Base-by-base conservation (phyloP, 805 yeast species). In the Kazachstania africana region DNA sequence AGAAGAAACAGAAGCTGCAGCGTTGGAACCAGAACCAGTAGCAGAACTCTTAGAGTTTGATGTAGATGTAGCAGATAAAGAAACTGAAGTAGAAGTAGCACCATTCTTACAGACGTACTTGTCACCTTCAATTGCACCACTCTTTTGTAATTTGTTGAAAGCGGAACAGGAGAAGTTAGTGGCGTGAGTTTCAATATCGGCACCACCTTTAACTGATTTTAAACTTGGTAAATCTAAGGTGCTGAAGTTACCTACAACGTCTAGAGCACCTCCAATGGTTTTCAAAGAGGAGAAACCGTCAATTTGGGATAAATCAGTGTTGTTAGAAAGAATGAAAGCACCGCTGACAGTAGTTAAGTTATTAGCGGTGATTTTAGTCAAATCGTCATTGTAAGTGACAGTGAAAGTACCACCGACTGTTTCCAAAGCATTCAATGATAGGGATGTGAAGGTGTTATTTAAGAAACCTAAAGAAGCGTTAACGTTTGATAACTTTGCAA, bases 61-160 rank as follows among this genome's bases (percentile, higher is more conserved):
- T 26, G 57, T 30, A 21, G 59, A 42, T 16, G 62, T 37, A 13
- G 55, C 38, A 26, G 57, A 39, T 36, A 56, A 43, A 27, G 57
- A 48, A 36, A 62, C 54, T 24, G 77, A 62, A 34, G 73, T 58
- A 24, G 72, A 59, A 21, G 65, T 48, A 29, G 71, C 55, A 43
- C 75, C 76, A 60, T 77, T 80, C 46, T 69, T 68, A 67, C 93
- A 81, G 50, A 62, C 69, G 68, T 74, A 87, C 47, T 73, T 66
- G 67, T 84, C 84, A 72, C 97, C 98, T 66, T 77, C 83, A 60
- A 91, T 76, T 57, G 70, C 82, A 62, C 93, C 91, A 48, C 70
- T 68, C 53, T 64, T 59, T 70, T 81, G 76, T 55, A 83, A 71
- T 33, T 59, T 51, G 60, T 79, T 71, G 67, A 87, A 84, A 34